These are phyloP conservation scores for Stagonosporopsis rhizophila DNA, from an alignment of 2,329 filamentous ascomycete species.

Conservation along the genomic window DNA sequence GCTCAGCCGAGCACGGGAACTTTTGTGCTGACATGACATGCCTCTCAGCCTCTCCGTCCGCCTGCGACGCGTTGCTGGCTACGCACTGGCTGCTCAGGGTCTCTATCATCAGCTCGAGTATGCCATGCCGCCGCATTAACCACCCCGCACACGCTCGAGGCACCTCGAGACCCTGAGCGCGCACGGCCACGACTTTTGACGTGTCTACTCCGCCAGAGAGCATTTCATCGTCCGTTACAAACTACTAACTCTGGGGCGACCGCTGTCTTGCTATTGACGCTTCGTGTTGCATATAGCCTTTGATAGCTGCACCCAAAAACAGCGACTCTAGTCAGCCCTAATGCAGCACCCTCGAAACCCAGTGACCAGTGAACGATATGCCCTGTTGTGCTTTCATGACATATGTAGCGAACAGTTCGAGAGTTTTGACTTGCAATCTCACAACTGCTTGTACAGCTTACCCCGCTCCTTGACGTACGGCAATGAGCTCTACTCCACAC, in stretches of 20 bases:
- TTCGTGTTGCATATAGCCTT: neutral
- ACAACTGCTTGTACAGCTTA: neutral
- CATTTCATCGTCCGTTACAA: neutral
- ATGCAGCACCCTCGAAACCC: too few relatives aligned
- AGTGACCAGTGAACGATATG: too few relatives aligned
- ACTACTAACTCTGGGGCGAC: neutral
- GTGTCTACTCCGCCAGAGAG: slow-evolving; percentile 1
- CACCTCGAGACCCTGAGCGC: slow-evolving; percentile 9
- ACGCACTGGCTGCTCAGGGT: slow-evolving; percentile 8
- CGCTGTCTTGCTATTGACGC: neutral
- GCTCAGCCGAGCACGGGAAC: neutral
- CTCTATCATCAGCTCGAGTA: slow-evolving; percentile 6
- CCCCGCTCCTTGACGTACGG: slow-evolving; percentile 10
- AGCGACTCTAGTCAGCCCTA: neutral
- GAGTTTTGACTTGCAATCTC: neutral
- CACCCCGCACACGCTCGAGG: slow-evolving; percentile 10
- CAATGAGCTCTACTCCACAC: slow-evolving; percentile 9
- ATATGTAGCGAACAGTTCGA: neutral
- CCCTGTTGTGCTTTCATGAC: too few relatives aligned
- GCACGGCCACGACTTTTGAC: slow-evolving; percentile 7
- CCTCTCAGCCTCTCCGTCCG: slow-evolving; percentile 1
- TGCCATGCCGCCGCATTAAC: neutral
- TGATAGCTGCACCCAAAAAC: neutral
- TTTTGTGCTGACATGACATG: slow-evolving; percentile 8
- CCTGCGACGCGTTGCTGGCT: slow-evolving; percentile 14